These are phyloP conservation scores for Wickerhamomyces mucosus DNA, from an alignment of 805 yeast species.

Conservation along the genomic window DNA sequence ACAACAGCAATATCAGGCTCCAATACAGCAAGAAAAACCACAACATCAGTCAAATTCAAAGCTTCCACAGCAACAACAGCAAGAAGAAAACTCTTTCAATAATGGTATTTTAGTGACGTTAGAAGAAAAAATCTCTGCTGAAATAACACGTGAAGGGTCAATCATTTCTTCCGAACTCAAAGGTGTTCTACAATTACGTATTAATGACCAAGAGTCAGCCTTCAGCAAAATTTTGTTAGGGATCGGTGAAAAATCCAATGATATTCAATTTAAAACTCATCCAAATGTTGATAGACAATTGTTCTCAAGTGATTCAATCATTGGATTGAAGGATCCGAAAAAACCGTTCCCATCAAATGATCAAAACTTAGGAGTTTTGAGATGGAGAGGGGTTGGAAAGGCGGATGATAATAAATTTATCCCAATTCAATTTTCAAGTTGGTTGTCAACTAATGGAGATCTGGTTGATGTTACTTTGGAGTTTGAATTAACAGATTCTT, in stretches of 20 bases:
- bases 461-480: conserved; percentile 72
- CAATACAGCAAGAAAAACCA: conserved; percentile 1
- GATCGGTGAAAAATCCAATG: conserved; percentile 29
- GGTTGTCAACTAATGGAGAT: conserved; percentile 64
- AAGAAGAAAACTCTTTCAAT: conserved; percentile 38
- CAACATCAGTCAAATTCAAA: conserved; percentile 1
- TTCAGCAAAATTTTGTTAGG: conserved; percentile 50
- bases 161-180: conserved; percentile 64
- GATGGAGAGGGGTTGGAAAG: conserved; percentile 77
- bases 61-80: conserved; percentile 14
- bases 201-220: conserved; percentile 66
- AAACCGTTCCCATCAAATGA: conserved; percentile 89
- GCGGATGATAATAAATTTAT: conserved; percentile 41
- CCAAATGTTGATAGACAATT: conserved; percentile 84
- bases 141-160: conserved; percentile 77
- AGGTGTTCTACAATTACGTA: conserved; percentile 85
- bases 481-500: conserved; percentile 57
- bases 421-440: conserved; percentile 73
- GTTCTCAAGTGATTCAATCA: conserved; percentile 46
- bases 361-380: conserved; percentile 80
- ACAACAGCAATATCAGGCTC: conserved; percentile 9
- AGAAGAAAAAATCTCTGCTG: conserved; percentile 70
- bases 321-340: conserved; percentile 67
- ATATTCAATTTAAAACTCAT: conserved; percentile 81
- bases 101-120: conserved; percentile 74